These are phyloP conservation scores for Elongisporangium anandrum DNA, from an alignment of 352 stramenopile species.

Conservation along the genomic window DNA sequence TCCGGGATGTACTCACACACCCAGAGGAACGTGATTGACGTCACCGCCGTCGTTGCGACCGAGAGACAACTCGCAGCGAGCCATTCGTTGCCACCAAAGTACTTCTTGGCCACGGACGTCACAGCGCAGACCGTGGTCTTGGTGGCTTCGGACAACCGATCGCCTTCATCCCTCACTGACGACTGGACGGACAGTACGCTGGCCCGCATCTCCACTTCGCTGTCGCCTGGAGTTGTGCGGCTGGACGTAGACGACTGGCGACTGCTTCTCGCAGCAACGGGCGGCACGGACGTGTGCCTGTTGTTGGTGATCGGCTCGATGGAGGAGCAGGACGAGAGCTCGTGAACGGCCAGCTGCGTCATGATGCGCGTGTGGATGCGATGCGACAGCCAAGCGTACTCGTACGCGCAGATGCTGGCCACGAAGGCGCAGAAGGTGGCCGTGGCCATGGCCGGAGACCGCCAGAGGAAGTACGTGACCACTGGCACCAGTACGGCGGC, in stretches of 20 bases:
- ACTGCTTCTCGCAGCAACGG: neutral
- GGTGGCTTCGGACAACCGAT: neutral
- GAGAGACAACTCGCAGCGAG: constrained; percentile 41
- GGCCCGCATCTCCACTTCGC: neutral
- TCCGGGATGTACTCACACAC: constrained; percentile 36
- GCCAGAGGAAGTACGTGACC: constrained; percentile 63
- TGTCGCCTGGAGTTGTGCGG: neutral
- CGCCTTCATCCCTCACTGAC: neutral
- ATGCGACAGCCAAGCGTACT: constrained; percentile 67
- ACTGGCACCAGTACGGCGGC: constrained; percentile 50
- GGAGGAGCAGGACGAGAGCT: constrained; percentile 4
- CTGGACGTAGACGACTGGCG: neutral
- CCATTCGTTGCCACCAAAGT: constrained; percentile 41
- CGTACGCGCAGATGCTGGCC: constrained; percentile 58
- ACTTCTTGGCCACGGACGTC: neutral
- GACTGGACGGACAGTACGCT: neutral
- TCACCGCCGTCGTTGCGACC: constrained; percentile 20
- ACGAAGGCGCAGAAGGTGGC: constrained; percentile 64
- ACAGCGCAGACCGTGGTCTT: neutral
- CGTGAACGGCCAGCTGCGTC: constrained; percentile 22
- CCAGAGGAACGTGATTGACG: constrained; percentile 28
- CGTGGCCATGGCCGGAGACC: constrained; percentile 56
- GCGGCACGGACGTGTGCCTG: neutral
- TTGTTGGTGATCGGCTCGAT: constrained; percentile 1
- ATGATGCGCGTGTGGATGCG: constrained; percentile 56